Evolutionary conservation across 2,329 filamentous ascomycete genomes (phyloP), one percentile per base, ranked within the genome.

Genomic region (Cytospora schulzeri): DNA sequence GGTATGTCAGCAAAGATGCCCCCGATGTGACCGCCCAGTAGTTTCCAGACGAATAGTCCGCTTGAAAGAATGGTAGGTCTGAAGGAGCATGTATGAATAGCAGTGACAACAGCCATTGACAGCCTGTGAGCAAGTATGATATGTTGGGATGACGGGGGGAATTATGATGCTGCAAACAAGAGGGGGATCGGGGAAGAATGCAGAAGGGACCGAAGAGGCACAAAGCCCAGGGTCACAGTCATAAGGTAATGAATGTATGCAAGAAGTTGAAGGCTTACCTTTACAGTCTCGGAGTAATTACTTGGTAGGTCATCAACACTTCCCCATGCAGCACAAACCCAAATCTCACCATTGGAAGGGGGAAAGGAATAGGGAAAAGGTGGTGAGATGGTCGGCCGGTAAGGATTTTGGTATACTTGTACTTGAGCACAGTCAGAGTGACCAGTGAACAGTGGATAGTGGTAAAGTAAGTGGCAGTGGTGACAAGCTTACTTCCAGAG

Each of bases 1-100:
- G 41, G 41, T 51, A 52, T 58, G 19, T 65, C 54, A 64, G 41
- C 24, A 19, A 62, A 31, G 3, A 53, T 62, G 33, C 51, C 60
- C 33, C 22, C 26, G 4, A 62, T 19, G 14, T 50, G 60, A 7
- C 60, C 52, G 17, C 29, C 52, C 2, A 62, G 52, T 5, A 50
- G 38, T 38, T 56, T 56, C 52, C 52, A 62, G 41, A 62, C 41
- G 8, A 38, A 41, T 31, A 62, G 6, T 24, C 52, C 38, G 41
- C 52, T 33, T 9, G 52, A 24, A n/a, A 56, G 24, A 11, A 62
- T 19, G 22, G 55, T 24, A 17, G 24, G 38, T 45, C 50, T 56
- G 38, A 45, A 56, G 11, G 51, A 45, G 52, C 41, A 35, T 7
- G 29, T 45, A n/a, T 11, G 9, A 33, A 45, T 28, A 57, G 22